phyloP scores from a whole-genome alignment of 352 stramenopile genomes.

The Stephanocyclus meneghinianus region DNA sequence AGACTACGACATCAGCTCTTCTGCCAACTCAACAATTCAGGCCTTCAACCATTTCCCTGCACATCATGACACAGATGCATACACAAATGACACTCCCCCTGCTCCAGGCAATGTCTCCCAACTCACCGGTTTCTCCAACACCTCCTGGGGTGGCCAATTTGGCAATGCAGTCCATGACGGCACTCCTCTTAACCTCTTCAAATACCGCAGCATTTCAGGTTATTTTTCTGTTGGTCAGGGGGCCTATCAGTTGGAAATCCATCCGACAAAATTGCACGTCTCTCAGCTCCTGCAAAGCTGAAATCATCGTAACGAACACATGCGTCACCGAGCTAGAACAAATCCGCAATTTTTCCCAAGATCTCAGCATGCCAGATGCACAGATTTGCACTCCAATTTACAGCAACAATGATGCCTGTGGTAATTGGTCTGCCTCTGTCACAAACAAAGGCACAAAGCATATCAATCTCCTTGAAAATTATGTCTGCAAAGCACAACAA shows the following conservation, averaged over 20 bases:
- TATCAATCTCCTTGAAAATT: background rate
- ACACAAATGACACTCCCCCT: conserved; percentile 18
- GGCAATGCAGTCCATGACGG: background rate
- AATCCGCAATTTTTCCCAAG: background rate
- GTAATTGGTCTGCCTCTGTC: background rate
- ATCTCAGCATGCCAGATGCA: conserved; percentile 2
- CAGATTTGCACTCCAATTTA: background rate
- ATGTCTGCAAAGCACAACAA: background rate
- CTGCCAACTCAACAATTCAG: background rate
- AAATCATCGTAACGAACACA: conserved; percentile 35
- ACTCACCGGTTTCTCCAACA: conserved; percentile 20
- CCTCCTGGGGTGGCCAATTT: conserved; percentile 22
- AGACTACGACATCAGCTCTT: conserved; percentile 2
- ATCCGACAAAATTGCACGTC: conserved; percentile 27
- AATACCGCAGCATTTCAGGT: conserved; percentile 28
- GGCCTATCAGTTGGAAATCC: conserved; percentile 31
- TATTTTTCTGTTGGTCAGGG: conserved; percentile 20
- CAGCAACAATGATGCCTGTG: background rate
- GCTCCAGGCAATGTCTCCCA: conserved; percentile 2
- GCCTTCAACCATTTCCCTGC: conserved; percentile 12
- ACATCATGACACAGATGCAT: conserved; percentile 16
- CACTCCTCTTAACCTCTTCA: conserved; percentile 13
- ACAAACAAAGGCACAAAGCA: background rate
- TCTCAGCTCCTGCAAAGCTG: conserved; percentile 43
- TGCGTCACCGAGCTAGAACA: background rate